phyloP scores from a whole-genome alignment of 176 grass and related monocot species.

The Ananas comosus region DNA sequence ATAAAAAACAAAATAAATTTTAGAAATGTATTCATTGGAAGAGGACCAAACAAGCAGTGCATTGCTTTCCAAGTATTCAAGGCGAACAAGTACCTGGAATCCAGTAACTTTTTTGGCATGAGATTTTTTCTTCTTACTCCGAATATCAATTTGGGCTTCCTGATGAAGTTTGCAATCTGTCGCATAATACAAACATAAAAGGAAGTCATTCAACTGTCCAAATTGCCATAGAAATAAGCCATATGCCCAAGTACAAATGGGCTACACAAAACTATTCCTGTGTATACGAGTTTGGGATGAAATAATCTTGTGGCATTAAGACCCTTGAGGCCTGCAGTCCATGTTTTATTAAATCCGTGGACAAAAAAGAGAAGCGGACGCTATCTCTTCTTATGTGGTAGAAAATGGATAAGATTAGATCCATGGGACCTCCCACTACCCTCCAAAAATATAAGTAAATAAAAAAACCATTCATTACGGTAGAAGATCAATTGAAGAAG shows the following conservation, averaged over 20 bases:
- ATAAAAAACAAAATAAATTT: neutral
- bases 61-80: neutral
- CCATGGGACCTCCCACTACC: no score
- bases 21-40: neutral
- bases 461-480: no score
- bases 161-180: constrained; percentile 77
- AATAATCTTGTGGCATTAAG: no score
- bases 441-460: no score
- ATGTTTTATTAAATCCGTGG: no score
- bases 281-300: no score
- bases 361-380: no score
- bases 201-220: neutral
- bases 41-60: neutral
- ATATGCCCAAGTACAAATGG: neutral
- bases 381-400: no score
- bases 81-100: constrained; percentile 50
- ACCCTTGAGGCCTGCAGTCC: no score
- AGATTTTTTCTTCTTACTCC: constrained; percentile 50
- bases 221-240: neutral
- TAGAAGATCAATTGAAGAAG: no score
- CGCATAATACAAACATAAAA: neutral
- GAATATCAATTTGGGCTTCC: constrained; percentile 64
- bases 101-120: constrained; percentile 83
- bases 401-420: no score
- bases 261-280: neutral